Evolutionary conservation across 805 yeast genomes (phyloP), one percentile per base, ranked within the genome.

Genomic region (Starmerella bombicola): DNA sequence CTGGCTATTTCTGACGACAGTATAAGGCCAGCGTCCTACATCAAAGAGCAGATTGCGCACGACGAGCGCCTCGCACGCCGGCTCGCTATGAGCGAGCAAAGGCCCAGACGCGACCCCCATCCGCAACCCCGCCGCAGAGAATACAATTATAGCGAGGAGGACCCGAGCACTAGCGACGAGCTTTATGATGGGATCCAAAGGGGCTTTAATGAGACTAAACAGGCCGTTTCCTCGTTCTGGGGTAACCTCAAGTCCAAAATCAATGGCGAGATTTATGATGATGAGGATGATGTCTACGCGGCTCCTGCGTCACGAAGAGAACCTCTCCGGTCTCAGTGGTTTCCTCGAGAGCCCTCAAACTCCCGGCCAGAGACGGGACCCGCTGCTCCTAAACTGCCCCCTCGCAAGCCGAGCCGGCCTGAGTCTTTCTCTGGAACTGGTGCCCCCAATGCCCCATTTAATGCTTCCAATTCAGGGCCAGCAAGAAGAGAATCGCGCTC

Each of bases 61-160:
- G 97, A 91, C 60, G 97, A 84, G 60, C 64, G 72, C 17, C 66
- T 85, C 50, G 97, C 97, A 1, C 73, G 91, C 47, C 68, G 71
- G 53, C 66, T 88, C 55, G 93, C 88, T 9, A 18, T 19, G 24
- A 15, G 33, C 9, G 46, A 39, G 19, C 43, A 46, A 29, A 42
- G 36, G 13, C 33, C 37, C 17, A 28, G 33, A 5, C 26, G 32
- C 22, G 33, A 15, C 26, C 13, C 30, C n/a, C 42, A 16, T 4
- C 33, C 19, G 8, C 35, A 13, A 25, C 15, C 30, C 15, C 42
- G 20, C 7, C 33, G 23, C 10, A 32, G 37, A 13, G 29, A 16
- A 24, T 35, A 13, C 35, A 32, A 33, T 5, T 20, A 16, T 10
- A 15, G 23, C 21, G 30, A 16, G 2, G 38, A 21, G 22, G 19